Conservation (phyloP, 495 filamentous ascomycete species). For the Xylaria acuta region DNA sequence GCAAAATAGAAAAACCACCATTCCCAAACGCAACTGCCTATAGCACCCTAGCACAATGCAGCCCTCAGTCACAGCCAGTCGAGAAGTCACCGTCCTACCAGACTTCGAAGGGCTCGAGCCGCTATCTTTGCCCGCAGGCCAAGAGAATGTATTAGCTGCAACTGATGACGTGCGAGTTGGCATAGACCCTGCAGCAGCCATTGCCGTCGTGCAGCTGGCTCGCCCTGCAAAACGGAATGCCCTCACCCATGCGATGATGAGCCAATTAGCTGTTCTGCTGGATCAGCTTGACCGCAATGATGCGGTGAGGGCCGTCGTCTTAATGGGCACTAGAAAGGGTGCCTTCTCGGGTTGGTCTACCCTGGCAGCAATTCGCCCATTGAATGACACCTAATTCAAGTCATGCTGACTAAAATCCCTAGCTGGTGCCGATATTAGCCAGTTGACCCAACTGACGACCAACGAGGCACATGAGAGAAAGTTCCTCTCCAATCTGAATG, state of each 20-base stretch:
- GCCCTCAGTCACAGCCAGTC: neutral
- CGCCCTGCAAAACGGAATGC: constrained; percentile 49
- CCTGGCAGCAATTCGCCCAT: constrained; percentile 2
- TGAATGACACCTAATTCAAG: neutral
- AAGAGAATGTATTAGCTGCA: neutral
- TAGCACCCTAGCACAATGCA: constrained; percentile 1
- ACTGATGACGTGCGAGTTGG: constrained; percentile 25
- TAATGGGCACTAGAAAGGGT: constrained; percentile 41
- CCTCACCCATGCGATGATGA: constrained; percentile 43
- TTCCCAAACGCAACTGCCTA: neutral
- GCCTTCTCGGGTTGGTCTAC: constrained; percentile 45
- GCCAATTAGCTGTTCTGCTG: constrained; percentile 33
- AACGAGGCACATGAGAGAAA: constrained; percentile 34
- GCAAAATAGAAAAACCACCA: neutral
- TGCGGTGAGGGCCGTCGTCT: constrained; percentile 40
- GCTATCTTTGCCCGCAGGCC: neutral
- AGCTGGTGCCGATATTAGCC: constrained; percentile 50
- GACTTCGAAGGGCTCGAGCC: constrained; percentile 22
- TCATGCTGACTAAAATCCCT: constrained; percentile 18
- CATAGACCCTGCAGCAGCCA: constrained; percentile 31
- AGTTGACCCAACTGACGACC: constrained; percentile 42
- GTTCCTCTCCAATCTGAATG: constrained; percentile 46
- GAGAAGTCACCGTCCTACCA: neutral
- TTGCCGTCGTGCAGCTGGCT: constrained; percentile 44
- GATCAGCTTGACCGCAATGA: constrained; percentile 33